Evolutionary conservation across 768 basidiomycete genomes (phyloP).

Genomic region (Naematelia aurantialba): DNA sequence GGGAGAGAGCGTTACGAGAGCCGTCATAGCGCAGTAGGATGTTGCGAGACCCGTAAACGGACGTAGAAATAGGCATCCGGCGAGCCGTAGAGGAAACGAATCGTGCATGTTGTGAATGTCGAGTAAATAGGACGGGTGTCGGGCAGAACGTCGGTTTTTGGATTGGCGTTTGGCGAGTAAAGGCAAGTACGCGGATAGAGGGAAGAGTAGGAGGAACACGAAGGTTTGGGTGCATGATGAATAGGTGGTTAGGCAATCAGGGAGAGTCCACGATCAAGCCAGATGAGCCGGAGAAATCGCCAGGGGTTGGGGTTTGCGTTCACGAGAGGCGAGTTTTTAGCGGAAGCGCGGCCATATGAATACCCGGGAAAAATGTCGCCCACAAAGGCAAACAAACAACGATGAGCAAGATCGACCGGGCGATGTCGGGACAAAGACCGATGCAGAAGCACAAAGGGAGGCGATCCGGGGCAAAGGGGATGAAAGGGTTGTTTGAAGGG

Average conservation of each 20-base stretch:
- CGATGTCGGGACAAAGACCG: neutral
- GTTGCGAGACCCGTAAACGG: slow-evolving; percentile 16
- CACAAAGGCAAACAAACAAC: neutral
- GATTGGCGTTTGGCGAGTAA: slow-evolving; percentile 17
- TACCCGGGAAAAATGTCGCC: neutral
- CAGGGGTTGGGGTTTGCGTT: neutral
- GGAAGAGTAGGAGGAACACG: slow-evolving; percentile 28
- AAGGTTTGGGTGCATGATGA: slow-evolving; percentile 44
- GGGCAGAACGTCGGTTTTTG: neutral
- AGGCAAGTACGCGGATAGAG: no score
- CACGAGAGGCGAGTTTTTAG: neutral
- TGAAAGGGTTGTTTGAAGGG: neutral
- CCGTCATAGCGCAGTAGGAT: slow-evolving; percentile 25
- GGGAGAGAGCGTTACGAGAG: slow-evolving; percentile 22
- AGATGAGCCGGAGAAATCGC: neutral
- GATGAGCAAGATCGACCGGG: neutral
- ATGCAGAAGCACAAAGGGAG: neutral
- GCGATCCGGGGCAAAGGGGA: neutral
- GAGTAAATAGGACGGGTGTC: neutral
- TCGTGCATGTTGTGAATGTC: neutral
- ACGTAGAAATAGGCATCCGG: slow-evolving; percentile 17
- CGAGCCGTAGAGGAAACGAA: slow-evolving; percentile 8
- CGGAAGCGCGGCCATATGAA: neutral
- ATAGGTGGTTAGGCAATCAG: no score
- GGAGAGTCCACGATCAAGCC: neutral